A percentile compares a stretch with the other conserved stretches of the same genome.
Conservation (phyloP, 306 rosid species). For the Lathyrus oleraceus region DNA sequence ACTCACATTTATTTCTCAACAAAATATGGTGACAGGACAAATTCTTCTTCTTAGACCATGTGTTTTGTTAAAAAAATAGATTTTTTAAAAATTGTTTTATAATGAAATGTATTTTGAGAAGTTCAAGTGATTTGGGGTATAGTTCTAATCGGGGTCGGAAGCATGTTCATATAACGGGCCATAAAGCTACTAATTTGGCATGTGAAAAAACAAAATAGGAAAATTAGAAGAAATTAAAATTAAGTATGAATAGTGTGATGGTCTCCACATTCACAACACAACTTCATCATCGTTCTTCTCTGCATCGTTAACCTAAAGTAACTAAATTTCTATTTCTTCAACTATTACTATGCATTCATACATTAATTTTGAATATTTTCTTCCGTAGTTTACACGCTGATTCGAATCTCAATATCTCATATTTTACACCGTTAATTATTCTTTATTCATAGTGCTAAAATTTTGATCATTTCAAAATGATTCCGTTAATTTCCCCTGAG, state of each 20-base stretch:
- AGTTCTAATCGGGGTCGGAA: no score
- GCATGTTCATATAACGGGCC: background rate
- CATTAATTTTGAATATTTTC: background rate
- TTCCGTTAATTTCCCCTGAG: constrained; percentile 5
- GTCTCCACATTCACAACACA: constrained; percentile 3
- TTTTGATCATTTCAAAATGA: background rate
- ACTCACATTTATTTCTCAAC: no score
- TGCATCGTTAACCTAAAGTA: constrained; percentile 39
- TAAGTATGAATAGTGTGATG: constrained; percentile 1
- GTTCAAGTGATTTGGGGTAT: no score
- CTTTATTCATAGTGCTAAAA: background rate
- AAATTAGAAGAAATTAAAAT: background rate
- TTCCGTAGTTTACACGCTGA: background rate
- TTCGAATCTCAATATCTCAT: constrained; percentile 13
- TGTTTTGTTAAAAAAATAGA: no score
- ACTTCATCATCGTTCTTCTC: constrained; percentile 25
- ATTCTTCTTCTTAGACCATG: no score
- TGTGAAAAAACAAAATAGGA: background rate
- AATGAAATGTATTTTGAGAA: no score
- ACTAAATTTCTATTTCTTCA: background rate
- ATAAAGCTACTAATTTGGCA: background rate
- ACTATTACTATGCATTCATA: background rate
- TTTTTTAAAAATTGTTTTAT: no score
- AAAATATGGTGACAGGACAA: no score
- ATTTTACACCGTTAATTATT: background rate